Percentiles rank a stretch among this genome's conserved stretches.
Conservation (phyloP, 345 rosid species). For the Hypericum androsaemum region DNA sequence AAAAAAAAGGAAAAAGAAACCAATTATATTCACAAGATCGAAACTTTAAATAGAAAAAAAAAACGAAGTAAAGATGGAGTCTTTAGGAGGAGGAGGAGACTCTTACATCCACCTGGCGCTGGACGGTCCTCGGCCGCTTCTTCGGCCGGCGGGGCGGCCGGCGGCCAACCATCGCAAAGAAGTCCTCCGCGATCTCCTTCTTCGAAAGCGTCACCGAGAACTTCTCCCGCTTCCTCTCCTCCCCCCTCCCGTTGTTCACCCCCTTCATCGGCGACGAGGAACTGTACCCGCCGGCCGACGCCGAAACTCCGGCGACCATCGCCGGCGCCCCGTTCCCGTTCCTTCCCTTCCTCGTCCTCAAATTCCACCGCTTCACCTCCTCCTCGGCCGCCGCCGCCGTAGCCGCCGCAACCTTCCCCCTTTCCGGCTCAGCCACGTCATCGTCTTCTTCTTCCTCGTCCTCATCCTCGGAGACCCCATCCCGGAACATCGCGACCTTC, state of each 20-base stretch:
- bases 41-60: neutral
- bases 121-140: slow-evolving; percentile 52
- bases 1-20: neutral
- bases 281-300: neutral
- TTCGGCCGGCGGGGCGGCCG: slow-evolving; percentile 61
- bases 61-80: neutral
- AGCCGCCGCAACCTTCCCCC: no score
- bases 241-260: slow-evolving; percentile 7
- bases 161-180: slow-evolving; percentile 32
- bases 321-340: neutral
- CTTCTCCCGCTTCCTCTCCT: slow-evolving; percentile 27
- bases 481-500: slow-evolving; percentile 20
- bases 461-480: slow-evolving; percentile 7
- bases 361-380: no score
- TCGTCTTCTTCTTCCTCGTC: slow-evolving; percentile 3
- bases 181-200: slow-evolving; percentile 76
- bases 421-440: neutral
- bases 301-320: neutral
- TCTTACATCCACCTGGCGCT: slow-evolving; percentile 68
- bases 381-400: no score
- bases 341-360: no score
- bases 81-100: no score
- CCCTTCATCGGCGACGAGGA: neutral
- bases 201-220: slow-evolving; percentile 35
- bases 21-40: neutral